These are phyloP conservation scores for Dictyostelium citrinum DNA, from an alignment of 78 protist genomes.

Conservation along the genomic window DNA sequence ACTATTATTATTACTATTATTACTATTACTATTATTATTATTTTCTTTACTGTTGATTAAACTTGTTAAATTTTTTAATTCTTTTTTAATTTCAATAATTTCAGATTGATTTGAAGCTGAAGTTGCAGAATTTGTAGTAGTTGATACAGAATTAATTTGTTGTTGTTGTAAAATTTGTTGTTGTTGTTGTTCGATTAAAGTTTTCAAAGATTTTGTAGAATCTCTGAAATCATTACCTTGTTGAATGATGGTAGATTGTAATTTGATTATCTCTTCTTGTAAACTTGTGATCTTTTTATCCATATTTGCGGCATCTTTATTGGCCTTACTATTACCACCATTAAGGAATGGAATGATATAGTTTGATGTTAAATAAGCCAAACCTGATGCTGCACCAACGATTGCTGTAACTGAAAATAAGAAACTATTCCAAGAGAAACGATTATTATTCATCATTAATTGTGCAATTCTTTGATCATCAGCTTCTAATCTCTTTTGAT, in stretches of 20 bases:
- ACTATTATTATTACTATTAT: background rate
- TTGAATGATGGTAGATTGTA: constrained; percentile 8
- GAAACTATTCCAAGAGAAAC: constrained; percentile 50
- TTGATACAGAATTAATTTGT: background rate
- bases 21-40: background rate
- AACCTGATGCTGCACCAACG: constrained; percentile 63
- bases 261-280: constrained; percentile 9
- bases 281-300: constrained; percentile 27
- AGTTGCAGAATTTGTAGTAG: background rate
- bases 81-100: constrained; percentile 41
- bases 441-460: background rate
- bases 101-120: constrained; percentile 11
- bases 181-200: constrained; percentile 9
- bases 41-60: background rate
- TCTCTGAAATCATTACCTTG: constrained; percentile 43
- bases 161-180: background rate
- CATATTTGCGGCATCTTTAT: background rate
- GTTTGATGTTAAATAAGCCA: constrained; percentile 32
- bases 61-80: constrained; percentile 24
- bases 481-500: constrained; percentile 17
- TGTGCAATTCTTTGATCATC: constrained; percentile 18
- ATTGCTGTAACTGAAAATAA: constrained; percentile 38
- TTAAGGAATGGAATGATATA: constrained; percentile 48
- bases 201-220: background rate
- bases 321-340: background rate